phyloP scores from a whole-genome alignment of 2,329 filamentous ascomycete species.

The Aureobasidium sp. region DNA sequence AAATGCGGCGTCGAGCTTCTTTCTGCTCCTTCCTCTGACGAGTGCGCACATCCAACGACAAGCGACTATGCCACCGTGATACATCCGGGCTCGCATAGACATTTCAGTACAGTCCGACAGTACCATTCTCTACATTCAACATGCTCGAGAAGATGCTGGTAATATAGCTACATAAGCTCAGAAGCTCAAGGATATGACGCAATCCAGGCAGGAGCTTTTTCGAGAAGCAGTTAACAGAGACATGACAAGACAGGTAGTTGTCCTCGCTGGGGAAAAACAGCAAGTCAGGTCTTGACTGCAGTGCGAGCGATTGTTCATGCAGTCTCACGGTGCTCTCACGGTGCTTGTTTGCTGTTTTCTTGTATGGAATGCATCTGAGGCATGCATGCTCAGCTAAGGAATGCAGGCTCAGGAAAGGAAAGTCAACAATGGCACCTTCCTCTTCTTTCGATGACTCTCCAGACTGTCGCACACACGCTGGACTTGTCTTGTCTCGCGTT shows the following conservation, averaged over 20 bases:
- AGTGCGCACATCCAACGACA: neutral
- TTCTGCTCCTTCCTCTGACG: neutral
- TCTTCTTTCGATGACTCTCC: neutral
- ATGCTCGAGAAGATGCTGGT: too few species aligned
- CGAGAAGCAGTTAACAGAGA: neutral
- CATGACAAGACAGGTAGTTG: neutral
- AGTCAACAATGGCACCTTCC: neutral
- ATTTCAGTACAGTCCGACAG: neutral
- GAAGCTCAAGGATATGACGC: neutral
- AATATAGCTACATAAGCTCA: neutral
- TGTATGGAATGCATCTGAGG: neutral
- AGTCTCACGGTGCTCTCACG: neutral
- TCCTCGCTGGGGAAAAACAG: neutral
- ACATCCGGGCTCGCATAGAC: neutral
- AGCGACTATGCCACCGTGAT: neutral
- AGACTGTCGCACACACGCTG: neutral
- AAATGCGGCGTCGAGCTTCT: neutral
- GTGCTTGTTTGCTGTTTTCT: neutral
- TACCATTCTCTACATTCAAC: too few species aligned
- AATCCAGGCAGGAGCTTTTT: neutral
- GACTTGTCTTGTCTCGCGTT: neutral
- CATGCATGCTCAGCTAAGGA: neutral
- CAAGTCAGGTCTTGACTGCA: neutral
- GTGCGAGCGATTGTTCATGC: neutral
- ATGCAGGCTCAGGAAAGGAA: neutral